Percentiles rank a stretch among this genome's conserved stretches.
These are phyloP conservation scores for Pseudozyma sp. DNA, from an alignment of 1,284 basidiomycete genomes.

Conservation along the genomic window DNA sequence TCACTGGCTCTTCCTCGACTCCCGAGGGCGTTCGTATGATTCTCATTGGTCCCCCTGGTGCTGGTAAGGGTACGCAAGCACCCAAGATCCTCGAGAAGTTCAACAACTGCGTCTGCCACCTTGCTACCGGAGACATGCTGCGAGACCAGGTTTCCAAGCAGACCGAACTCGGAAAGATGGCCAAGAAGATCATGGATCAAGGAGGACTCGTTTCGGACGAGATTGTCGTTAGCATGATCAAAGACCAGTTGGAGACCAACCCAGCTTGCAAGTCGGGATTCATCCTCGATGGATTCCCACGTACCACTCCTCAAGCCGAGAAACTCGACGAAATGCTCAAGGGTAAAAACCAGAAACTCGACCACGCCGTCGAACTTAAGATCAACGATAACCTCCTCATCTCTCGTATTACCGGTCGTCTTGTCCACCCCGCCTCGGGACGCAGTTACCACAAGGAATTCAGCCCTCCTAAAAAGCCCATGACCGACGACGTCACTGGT, in stretches of 20 bases:
- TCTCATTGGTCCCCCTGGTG: constrained; percentile 94
- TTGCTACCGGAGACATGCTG: constrained; percentile 98
- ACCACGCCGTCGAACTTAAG: constrained; percentile 89
- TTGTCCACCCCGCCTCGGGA: constrained; percentile 90
- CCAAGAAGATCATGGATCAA: constrained; percentile 97
- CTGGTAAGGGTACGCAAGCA: constrained; percentile 99
- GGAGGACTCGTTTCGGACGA: constrained; percentile 89
- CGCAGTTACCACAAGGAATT: constrained; percentile 95
- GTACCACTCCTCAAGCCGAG: constrained; percentile 96
- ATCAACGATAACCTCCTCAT: constrained; percentile 96
- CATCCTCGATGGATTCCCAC: constrained; percentile 97
- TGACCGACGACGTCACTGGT: constrained; percentile 92
- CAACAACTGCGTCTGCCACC: constrained; percentile 86
- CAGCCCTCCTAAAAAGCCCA: constrained; percentile 92
- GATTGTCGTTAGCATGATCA: constrained; percentile 98
- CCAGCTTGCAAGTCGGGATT: constrained; percentile 92
- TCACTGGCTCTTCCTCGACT: constrained; percentile 18
- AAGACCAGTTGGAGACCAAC: constrained; percentile 94
- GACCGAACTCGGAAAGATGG: constrained; percentile 87
- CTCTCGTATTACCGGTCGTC: constrained; percentile 93
- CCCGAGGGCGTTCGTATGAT: constrained; percentile 76
- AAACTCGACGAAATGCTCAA: constrained; percentile 94
- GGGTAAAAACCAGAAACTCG: constrained; percentile 81
- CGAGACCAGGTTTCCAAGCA: constrained; percentile 90
- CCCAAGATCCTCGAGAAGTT: constrained; percentile 91